phyloP scores from a whole-genome alignment of 768 basidiomycete species.

The Austroboletus festivus region DNA sequence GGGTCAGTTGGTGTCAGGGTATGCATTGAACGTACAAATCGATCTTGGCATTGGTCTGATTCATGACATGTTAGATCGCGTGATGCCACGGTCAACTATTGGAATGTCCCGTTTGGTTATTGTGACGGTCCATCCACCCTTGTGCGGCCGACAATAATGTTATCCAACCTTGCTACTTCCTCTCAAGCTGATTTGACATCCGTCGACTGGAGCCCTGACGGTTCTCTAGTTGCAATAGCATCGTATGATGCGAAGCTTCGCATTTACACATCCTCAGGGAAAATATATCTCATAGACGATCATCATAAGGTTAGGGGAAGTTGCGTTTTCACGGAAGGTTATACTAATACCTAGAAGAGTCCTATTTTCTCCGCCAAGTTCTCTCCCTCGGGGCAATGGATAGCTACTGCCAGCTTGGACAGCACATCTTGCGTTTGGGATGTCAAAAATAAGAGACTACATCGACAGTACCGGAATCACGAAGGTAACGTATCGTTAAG shows the following conservation, averaged over 20 bases:
- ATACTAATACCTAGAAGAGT: slow-evolving; percentile 47
- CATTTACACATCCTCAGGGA: slow-evolving; percentile 59
- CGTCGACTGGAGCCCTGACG: slow-evolving; percentile 74
- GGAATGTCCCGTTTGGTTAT: slow-evolving; percentile 54
- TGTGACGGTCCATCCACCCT: slow-evolving; percentile 15
- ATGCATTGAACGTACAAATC: slow-evolving; percentile 20
- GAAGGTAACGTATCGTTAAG: slow-evolving; percentile 43
- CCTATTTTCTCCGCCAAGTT: slow-evolving; percentile 80
- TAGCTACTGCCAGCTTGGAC: slow-evolving; percentile 76
- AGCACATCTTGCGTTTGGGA: slow-evolving; percentile 79
- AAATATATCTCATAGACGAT: slow-evolving; percentile 56
- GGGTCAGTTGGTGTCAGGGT: slow-evolving; percentile 73
- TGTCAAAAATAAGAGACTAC: slow-evolving; percentile 54
- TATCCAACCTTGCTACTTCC: slow-evolving; percentile 48
- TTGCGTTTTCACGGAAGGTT: neutral
- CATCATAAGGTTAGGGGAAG: slow-evolving; percentile 58
- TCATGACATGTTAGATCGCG: slow-evolving; percentile 51
- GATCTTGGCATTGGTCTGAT: slow-evolving; percentile 2
- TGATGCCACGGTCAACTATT: slow-evolving; percentile 71
- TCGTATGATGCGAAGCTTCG: slow-evolving; percentile 74
- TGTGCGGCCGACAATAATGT: slow-evolving; percentile 37
- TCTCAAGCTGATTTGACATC: slow-evolving; percentile 66
- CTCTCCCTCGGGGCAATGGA: slow-evolving; percentile 68
- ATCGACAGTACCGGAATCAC: slow-evolving; percentile 64
- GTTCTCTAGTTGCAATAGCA: slow-evolving; percentile 70